A percentile compares a stretch with the other conserved stretches of the same genome.
Evolutionary conservation across 2,329 filamentous ascomycete genomes (phyloP).

Genomic region (Westerdykella ornata): DNA sequence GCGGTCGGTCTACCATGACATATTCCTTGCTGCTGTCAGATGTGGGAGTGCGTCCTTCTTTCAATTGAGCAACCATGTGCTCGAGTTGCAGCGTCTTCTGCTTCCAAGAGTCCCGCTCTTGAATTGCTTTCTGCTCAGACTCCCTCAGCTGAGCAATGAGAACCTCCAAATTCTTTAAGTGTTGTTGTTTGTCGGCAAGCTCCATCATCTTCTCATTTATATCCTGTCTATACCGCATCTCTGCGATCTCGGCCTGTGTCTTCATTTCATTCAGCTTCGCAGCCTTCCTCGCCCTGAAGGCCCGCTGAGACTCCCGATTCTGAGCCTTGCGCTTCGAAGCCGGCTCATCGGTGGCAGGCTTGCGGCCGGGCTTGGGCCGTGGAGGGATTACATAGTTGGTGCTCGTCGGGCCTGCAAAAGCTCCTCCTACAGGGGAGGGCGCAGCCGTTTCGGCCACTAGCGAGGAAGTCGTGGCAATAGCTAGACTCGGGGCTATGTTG

Average conservation of each 20-base stretch:
- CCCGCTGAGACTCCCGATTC: constrained; percentile 84
- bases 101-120: constrained; percentile 16
- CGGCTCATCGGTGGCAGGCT: constrained; percentile 87
- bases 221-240: constrained; percentile 12
- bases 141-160: constrained; percentile 9
- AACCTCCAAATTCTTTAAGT: constrained; percentile 4
- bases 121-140: constrained; percentile 6
- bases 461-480: constrained; percentile 21
- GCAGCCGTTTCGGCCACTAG: constrained; percentile 11
- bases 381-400: constrained; percentile 36
- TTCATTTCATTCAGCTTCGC: constrained; percentile 69
- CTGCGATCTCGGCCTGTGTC: constrained; percentile 31
- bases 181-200: constrained; percentile 2
- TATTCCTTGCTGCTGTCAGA: too few species aligned
- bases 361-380: constrained; percentile 65
- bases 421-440: constrained; percentile 30
- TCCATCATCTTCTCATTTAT: constrained; percentile 13
- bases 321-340: constrained; percentile 91
- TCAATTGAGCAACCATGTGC: background rate
- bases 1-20: background rate
- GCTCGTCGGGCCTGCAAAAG: constrained; percentile 33
- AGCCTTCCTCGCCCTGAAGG: constrained; percentile 80
- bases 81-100: constrained; percentile 1
- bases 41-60: background rate
- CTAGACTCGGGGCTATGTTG: constrained; percentile 3